Percentiles rank a stretch among this genome's conserved stretches.
These are phyloP conservation scores for Arabis alpina DNA, from an alignment of 345 rosid genomes.

Conservation along the genomic window DNA sequence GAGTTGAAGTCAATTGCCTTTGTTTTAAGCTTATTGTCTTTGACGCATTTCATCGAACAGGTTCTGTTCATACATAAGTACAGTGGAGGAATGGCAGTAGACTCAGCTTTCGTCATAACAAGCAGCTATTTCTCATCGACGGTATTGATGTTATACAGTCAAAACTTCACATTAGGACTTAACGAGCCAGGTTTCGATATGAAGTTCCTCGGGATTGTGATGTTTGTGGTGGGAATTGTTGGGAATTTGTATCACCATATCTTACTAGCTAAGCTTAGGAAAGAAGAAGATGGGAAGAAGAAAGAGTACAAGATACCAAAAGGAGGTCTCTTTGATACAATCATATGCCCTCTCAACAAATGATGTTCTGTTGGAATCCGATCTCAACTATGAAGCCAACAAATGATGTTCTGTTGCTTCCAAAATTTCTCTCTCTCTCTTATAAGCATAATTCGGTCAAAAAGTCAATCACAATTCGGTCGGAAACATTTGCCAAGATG, in stretches of 20 bases:
- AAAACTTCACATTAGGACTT: constrained; percentile 45
- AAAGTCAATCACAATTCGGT: too few species aligned
- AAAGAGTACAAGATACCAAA: constrained; percentile 67
- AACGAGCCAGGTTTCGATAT: constrained; percentile 51
- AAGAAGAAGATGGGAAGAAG: constrained; percentile 37
- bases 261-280: constrained; percentile 63
- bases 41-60: constrained; percentile 44
- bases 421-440: too few species aligned
- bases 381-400: too few species aligned
- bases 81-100: constrained; percentile 55
- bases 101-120: constrained; percentile 40
- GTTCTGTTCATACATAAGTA: constrained; percentile 63
- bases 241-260: constrained; percentile 86
- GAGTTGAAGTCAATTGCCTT: neutral
- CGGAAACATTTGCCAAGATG: too few species aligned
- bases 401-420: too few species aligned
- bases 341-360: constrained; percentile 85
- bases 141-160: constrained; percentile 53
- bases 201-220: constrained; percentile 46
- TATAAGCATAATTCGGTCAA: too few species aligned
- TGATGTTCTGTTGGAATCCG: too few species aligned
- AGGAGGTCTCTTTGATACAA: constrained; percentile 63
- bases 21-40: neutral
- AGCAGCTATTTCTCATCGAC: constrained; percentile 50
- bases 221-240: constrained; percentile 58